A percentile compares a stretch with the other conserved stretches of the same genome.
phyloP scores from a whole-genome alignment of 495 filamentous ascomycete species.

The Paragyromitra xinjiangensis region DNA sequence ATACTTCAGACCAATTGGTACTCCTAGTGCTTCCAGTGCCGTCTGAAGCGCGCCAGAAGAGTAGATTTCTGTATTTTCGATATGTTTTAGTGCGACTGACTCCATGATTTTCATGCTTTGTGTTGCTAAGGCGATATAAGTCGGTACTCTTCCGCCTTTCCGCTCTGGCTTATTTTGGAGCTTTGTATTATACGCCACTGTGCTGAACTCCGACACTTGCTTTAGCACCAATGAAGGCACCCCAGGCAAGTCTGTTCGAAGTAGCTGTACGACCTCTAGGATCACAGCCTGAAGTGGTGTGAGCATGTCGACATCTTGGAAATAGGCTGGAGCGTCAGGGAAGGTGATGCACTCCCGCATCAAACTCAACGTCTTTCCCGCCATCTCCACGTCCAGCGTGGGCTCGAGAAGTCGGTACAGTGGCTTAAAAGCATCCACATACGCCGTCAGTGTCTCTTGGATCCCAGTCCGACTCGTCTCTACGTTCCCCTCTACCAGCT shows the following conservation, averaged over 20 bases:
- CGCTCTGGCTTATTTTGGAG: slow-evolving; percentile 19
- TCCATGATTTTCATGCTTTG: slow-evolving; percentile 74
- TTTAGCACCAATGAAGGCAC: slow-evolving; percentile 73
- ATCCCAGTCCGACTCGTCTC: slow-evolving; percentile 52
- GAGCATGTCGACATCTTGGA: slow-evolving; percentile 82
- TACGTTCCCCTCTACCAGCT: slow-evolving; percentile 53
- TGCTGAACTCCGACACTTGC: slow-evolving; percentile 73
- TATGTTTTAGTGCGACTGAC: slow-evolving; percentile 70
- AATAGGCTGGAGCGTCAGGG: slow-evolving; percentile 79
- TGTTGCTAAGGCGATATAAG: slow-evolving; percentile 87
- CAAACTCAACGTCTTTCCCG: slow-evolving; percentile 66
- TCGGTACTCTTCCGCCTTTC: slow-evolving; percentile 62
- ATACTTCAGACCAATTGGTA: slow-evolving; percentile 79
- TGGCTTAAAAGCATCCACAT: slow-evolving; percentile 77
- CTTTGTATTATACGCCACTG: slow-evolving; percentile 67
- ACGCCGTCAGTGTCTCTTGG: slow-evolving; percentile 68
- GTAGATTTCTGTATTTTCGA: slow-evolving; percentile 72
- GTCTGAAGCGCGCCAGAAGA: slow-evolving; percentile 68
- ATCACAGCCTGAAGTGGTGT: slow-evolving; percentile 81
- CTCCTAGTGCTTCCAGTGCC: slow-evolving; percentile 70
- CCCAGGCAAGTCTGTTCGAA: slow-evolving; percentile 73
- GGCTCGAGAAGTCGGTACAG: slow-evolving; percentile 80
- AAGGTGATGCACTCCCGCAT: slow-evolving; percentile 70
- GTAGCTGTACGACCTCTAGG: slow-evolving; percentile 73
- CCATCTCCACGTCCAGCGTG: slow-evolving; percentile 67